These are phyloP conservation scores for Grosmannia clavigera DNA, from an alignment of 2,329 filamentous ascomycete species.

Conservation along the genomic window DNA sequence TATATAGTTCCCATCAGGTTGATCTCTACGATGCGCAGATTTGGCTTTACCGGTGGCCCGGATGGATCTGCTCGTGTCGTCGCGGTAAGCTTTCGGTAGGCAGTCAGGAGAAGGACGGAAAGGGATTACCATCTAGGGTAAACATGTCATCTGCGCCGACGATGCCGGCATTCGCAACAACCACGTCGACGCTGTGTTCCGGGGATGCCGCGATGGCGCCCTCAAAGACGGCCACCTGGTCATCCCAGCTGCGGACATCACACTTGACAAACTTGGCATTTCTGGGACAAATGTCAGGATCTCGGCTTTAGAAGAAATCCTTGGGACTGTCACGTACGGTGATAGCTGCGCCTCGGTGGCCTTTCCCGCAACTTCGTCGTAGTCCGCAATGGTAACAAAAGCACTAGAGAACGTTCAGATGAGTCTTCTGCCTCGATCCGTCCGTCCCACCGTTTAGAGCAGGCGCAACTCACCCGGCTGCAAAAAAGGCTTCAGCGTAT, in stretches of 20 bases:
- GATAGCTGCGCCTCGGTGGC: conserved; percentile 1
- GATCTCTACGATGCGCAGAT: conserved; percentile 28
- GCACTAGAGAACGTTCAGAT: conserved; percentile 14
- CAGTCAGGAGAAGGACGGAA: not conserved
- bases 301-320: too few species aligned
- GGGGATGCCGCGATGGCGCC: conserved; percentile 24
- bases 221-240: conserved; percentile 29
- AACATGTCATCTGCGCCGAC: conserved; percentile 11
- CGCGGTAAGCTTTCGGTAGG: not conserved
- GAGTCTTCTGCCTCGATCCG: not conserved
- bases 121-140: not conserved
- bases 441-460: too few species aligned
- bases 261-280: conserved; percentile 5
- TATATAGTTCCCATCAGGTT: conserved; percentile 31
- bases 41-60: conserved; percentile 22
- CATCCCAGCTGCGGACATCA: conserved; percentile 29
- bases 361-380: conserved; percentile 21
- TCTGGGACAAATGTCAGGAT: conserved; percentile 18
- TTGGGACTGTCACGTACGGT: conserved; percentile 5
- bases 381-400: conserved; percentile 28
- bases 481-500: conserved; percentile 22
- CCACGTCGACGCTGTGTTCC: conserved; percentile 27
- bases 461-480: conserved; percentile 12
- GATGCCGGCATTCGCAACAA: conserved; percentile 36
- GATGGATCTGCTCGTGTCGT: conserved; percentile 9